Evolutionary conservation across 1,139 yeast species (phyloP), one percentile per base, ranked within the genome.

Genomic region (Lodderomyces oxycetoniae): DNA sequence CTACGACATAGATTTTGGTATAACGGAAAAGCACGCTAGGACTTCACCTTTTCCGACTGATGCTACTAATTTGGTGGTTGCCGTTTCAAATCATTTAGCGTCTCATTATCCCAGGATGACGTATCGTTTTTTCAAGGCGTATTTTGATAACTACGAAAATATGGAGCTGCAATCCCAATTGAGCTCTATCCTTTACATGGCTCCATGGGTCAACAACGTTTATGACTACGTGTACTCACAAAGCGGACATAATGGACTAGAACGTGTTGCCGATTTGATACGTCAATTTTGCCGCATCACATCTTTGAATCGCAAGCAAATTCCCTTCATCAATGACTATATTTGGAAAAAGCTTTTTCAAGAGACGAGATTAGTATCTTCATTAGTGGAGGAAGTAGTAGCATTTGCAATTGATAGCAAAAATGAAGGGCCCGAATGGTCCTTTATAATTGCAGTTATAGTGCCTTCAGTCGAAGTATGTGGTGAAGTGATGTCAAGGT

Each of bases 161-260:
- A 52, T 67, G 21, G 64, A 73, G 5, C 39, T 39, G 3, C 60
- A 55, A 17, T 54, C 55, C 30, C 55, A 57, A 34, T 45, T 64
- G 30, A 55, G 63, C 39, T 71, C 78, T 1, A 61, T 81, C 4
- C 57, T 71, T 43, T 79, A 77, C 49, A 62, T 80, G 9, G 67
- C 86, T 1, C 89, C 93, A 2, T 87, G 95, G 95, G 67, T 84
- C n/a, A 71, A 71, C 23, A 83, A 86, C 47, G 63, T 85, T 19
- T 75, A 79, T 48, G 67, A 67, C 17, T 57, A 75, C 45, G 77
- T 85, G 10, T 79, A 68, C 47, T 50, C 71, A 28, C 65, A 62
- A 20, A 74, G 69, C 46, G 77, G 73, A 20, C 69, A 68, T 25
- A 62, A 59, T 39, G 93, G 94, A 0, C 71, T 77, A 1, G 81